Percentiles rank a stretch among this genome's conserved stretches.
Evolutionary conservation across 371 early-diverging fungal genomes (phyloP).

Genomic region (Rhizopus sp.): DNA sequence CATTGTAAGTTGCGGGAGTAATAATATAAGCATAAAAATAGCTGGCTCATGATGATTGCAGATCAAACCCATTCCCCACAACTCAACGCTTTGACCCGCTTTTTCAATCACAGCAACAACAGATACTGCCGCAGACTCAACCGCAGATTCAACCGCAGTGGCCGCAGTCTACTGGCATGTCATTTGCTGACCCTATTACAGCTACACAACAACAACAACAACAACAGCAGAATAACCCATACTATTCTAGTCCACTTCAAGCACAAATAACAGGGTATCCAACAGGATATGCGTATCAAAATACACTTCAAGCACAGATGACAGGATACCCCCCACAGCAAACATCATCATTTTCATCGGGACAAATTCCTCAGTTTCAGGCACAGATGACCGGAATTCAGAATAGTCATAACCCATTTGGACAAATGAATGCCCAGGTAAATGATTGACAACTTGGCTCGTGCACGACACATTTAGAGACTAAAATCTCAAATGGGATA

Average conservation of each 20-base stretch:
- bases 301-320: slow-evolving; percentile 26
- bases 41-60: neutral
- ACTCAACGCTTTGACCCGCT: slow-evolving; percentile 23
- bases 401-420: slow-evolving; percentile 13
- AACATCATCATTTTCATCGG: slow-evolving; percentile 12
- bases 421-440: slow-evolving; percentile 7
- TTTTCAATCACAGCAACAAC: slow-evolving; percentile 50
- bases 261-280: slow-evolving; percentile 37
- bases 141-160: slow-evolving; percentile 37
- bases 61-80: slow-evolving; percentile 23
- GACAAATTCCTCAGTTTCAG: slow-evolving; percentile 14
- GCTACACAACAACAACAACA: slow-evolving; percentile 46
- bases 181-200: slow-evolving; percentile 30
- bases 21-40: no score
- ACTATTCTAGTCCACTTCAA: slow-evolving; percentile 20
- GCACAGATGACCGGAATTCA: slow-evolving; percentile 8
- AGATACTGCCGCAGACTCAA: slow-evolving; percentile 41
- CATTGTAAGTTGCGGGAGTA: neutral
- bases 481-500: neutral
- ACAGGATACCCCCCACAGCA: slow-evolving; percentile 18
- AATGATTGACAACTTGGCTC: slow-evolving; percentile 11
- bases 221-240: slow-evolving; percentile 28
- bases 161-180: slow-evolving; percentile 47
- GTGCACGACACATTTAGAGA: slow-evolving; percentile 3
- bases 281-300: neutral